phyloP scores from a whole-genome alignment of 345 rosid species.

The Kandelia obovata region DNA sequence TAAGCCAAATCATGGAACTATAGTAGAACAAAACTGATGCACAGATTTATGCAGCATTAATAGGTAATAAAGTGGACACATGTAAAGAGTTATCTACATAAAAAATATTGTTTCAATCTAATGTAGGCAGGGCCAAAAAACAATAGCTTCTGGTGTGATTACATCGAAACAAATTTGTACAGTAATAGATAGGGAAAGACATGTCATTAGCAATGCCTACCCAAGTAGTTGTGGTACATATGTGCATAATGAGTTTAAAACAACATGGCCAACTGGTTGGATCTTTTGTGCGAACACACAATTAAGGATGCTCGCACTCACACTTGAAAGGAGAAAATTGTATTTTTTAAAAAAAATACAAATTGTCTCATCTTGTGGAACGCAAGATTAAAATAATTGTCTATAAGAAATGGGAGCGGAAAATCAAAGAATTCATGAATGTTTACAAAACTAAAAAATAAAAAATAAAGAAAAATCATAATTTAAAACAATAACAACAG shows the following conservation, averaged over 20 bases:
- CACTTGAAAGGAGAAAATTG: not conserved
- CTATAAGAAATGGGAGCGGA: not conserved
- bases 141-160: no score
- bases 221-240: no score
- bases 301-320: not conserved
- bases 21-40: not conserved
- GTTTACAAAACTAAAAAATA: not conserved
- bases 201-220: no score
- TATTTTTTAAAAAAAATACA: not conserved
- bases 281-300: not conserved
- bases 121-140: no score
- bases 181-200: no score
- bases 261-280: no score
- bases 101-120: not conserved
- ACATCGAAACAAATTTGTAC: no score
- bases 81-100: not conserved
- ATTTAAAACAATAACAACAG: not conserved
- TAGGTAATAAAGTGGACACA: not conserved
- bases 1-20: not conserved
- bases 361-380: not conserved
- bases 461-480: not conserved
- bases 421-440: not conserved
- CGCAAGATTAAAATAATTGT: not conserved
- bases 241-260: no score
- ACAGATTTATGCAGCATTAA: not conserved